These are phyloP conservation scores for Eremomyces bilateralis DNA, from an alignment of 495 filamentous ascomycete species.

Conservation along the genomic window DNA sequence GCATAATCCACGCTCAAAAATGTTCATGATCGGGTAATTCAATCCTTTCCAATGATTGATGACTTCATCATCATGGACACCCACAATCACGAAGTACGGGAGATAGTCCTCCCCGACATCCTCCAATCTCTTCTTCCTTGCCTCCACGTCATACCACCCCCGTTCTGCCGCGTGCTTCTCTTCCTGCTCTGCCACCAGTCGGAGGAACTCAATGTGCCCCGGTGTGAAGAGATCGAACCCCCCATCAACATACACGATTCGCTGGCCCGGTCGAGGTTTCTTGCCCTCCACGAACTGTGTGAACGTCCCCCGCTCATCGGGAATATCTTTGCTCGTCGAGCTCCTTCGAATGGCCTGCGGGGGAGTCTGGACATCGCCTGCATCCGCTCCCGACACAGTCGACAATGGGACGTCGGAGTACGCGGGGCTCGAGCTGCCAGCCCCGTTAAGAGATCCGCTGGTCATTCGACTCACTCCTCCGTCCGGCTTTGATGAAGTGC, in stretches of 20 bases:
- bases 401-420: not conserved
- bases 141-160: conserved; percentile 52
- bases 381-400: not conserved
- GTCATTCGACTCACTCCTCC: not conserved
- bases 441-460: not conserved
- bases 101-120: conserved; percentile 47
- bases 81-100: conserved; percentile 68
- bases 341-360: not conserved
- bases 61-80: conserved; percentile 81
- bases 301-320: conserved; percentile 35
- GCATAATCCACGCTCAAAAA: conserved; percentile 86
- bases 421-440: not conserved
- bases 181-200: conserved; percentile 47
- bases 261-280: conserved; percentile 47
- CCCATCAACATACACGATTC: conserved; percentile 84
- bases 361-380: not conserved
- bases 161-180: conserved; percentile 36
- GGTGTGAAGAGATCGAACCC: conserved; percentile 95
- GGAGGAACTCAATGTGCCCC: conserved; percentile 88
- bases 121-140: conserved; percentile 33
- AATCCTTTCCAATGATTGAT: conserved; percentile 91
- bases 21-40: conserved; percentile 99
- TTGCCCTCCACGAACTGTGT: conserved; percentile 41
- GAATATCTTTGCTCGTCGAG: conserved; percentile 12
- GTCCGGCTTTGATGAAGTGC: too few relatives aligned